Evolutionary conservation across 148 eudicot genomes (phyloP).

Genomic region (Vaccinium corymbosum): DNA sequence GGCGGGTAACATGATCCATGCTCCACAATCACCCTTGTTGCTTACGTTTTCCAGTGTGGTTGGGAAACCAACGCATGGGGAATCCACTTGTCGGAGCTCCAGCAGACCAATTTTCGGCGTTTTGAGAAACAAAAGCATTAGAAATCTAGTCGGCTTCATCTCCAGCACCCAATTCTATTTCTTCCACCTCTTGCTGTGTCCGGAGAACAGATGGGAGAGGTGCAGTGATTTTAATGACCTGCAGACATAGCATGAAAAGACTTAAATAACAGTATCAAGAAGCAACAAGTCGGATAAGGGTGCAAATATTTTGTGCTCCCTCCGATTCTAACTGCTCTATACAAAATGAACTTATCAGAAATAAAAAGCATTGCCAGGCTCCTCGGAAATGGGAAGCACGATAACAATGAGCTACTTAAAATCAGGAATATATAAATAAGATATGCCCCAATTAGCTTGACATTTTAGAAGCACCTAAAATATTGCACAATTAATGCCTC

Average conservation of each 20-base stretch:
- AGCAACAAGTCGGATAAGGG: not conserved
- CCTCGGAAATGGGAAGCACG: not conserved
- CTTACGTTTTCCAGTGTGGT: not conserved
- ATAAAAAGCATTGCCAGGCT: not conserved
- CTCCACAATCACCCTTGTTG: not conserved
- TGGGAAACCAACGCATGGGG: not conserved
- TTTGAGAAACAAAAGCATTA: not conserved
- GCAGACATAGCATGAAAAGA: slow-evolving; percentile 10
- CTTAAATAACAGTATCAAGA: not conserved
- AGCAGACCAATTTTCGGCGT: too few relatives aligned
- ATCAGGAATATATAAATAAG: not conserved
- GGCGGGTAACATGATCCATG: not conserved
- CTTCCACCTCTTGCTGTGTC: slow-evolving; percentile 27
- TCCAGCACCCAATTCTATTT: not conserved
- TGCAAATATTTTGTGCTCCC: slow-evolving; percentile 7
- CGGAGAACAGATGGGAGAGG: slow-evolving; percentile 54
- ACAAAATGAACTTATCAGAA: not conserved
- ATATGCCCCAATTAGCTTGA: not conserved
- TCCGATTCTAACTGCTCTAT: not conserved
- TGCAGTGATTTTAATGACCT: slow-evolving; percentile 60
- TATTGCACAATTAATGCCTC: not conserved
- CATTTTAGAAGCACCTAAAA: not conserved
- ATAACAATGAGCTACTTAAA: slow-evolving; percentile 1
- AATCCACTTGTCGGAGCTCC: not conserved
- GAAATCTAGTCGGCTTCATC: slow-evolving; percentile 8